Percentiles rank a stretch among this genome's conserved stretches.
These are phyloP conservation scores for Leccinum obscurum DNA, from an alignment of 768 basidiomycete genomes.

Conservation along the genomic window DNA sequence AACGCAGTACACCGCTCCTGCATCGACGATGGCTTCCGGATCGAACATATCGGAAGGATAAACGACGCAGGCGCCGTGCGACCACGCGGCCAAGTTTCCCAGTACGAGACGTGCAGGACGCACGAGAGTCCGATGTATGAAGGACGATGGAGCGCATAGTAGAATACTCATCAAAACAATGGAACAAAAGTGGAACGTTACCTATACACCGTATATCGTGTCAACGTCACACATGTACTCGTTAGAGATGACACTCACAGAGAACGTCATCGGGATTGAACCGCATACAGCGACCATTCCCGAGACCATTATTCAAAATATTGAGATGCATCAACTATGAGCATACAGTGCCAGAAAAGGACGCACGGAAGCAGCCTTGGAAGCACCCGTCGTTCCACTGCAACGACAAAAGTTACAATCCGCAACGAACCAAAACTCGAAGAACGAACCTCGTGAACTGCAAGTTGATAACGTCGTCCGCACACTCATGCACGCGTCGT, in stretches of 20 bases:
- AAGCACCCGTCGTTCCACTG: conserved; percentile 78
- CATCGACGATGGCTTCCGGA: conserved; percentile 66
- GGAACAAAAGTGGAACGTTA: conserved; percentile 83
- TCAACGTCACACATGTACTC: neutral
- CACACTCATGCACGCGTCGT: conserved; percentile 43
- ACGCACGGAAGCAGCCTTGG: conserved; percentile 81
- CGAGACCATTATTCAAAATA: conserved; percentile 74
- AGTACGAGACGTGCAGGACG: conserved; percentile 61
- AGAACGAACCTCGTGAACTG: conserved; percentile 76
- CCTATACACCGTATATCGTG: conserved; percentile 40
- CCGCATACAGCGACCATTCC: conserved; percentile 70
- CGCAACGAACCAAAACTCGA: neutral
- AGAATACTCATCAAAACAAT: conserved; percentile 81
- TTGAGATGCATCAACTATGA: conserved; percentile 50
- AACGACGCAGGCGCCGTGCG: conserved; percentile 70
- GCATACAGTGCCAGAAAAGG: neutral
- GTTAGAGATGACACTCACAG: conserved; percentile 45
- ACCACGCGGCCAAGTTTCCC: conserved; percentile 79
- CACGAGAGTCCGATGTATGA: conserved; percentile 13
- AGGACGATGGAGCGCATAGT: conserved; percentile 5
- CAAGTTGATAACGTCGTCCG: conserved; percentile 74
- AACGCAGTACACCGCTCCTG: conserved; percentile 76
- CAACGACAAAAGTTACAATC: conserved; percentile 1
- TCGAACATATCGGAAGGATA: conserved; percentile 70
- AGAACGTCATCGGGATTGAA: conserved; percentile 65